phyloP scores from a whole-genome alignment of 495 filamentous ascomycete species.

The Cladorrhinum samala region DNA sequence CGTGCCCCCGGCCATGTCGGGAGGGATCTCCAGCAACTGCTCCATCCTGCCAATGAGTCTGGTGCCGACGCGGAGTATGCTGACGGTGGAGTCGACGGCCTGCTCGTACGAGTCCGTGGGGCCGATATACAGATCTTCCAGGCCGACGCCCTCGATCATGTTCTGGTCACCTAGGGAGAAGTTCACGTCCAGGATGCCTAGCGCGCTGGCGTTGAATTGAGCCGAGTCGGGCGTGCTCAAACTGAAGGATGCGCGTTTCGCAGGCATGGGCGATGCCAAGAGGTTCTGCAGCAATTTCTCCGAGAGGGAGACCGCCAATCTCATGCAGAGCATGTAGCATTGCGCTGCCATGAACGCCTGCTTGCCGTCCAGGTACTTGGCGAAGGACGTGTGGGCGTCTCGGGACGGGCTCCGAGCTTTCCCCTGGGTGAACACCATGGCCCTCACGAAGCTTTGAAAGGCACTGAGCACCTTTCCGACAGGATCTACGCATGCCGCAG shows the following conservation, averaged over 20 bases:
- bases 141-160: conserved; percentile 3
- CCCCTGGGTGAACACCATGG: conserved; percentile 1
- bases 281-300: conserved; percentile 4
- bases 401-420: conserved; percentile 2
- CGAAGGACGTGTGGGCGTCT: conserved; percentile 4
- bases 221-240: conserved; percentile 1
- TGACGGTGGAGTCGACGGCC: conserved; percentile 5
- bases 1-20: conserved; percentile 5
- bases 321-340: conserved; percentile 5
- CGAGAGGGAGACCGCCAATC: conserved; percentile 1
- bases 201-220: conserved; percentile 5
- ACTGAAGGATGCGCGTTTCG: conserved; percentile 3
- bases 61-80: conserved; percentile 2
- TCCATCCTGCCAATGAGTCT: conserved; percentile 4
- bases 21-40: conserved; percentile 4
- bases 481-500: no score
- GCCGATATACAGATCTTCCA: conserved; percentile 3
- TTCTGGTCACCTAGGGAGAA: conserved; percentile 2
- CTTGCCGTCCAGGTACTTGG: conserved; percentile 5
- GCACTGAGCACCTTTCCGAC: conserved; percentile 2
- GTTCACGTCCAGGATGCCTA: conserved; percentile 5
- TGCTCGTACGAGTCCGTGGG: conserved; percentile 3
- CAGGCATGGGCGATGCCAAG: conserved; percentile 3
- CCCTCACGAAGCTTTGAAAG: conserved; percentile 3
- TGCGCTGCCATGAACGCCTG: conserved; percentile 1